Evolutionary conservation across 192 early-diverging fungal species (phyloP).

Genomic region (Podila epicladia): DNA sequence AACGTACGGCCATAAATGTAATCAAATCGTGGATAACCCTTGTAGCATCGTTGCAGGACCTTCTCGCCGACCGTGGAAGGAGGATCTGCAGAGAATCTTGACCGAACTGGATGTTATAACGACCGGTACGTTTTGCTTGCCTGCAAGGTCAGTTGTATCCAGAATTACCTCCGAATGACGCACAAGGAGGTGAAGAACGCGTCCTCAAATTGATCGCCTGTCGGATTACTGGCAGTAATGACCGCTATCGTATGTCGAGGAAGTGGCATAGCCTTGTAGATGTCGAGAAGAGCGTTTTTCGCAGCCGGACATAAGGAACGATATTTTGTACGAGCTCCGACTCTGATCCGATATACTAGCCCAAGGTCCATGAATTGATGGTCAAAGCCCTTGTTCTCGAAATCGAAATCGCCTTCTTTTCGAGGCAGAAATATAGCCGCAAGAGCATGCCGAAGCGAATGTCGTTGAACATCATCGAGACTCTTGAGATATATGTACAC

Average conservation of each 20-base stretch:
- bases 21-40: no score
- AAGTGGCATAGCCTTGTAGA: constrained; percentile 16
- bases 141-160: no score
- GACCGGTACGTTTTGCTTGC: no score
- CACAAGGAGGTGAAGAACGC: no score
- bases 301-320: constrained; percentile 16
- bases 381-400: constrained; percentile 26
- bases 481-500: background rate
- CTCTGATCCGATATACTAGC: constrained; percentile 24
- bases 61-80: no score
- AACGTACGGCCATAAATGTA: no score
- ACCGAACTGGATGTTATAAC: no score
- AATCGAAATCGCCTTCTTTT: constrained; percentile 8
- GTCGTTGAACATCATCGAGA: constrained; percentile 7
- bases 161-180: no score
- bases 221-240: background rate
- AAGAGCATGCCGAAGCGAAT: constrained; percentile 19
- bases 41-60: no score
- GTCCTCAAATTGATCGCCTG: no score
- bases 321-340: constrained; percentile 4
- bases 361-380: constrained; percentile 28
- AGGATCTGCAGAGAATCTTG: no score
- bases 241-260: constrained; percentile 4
- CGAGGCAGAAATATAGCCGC: constrained; percentile 27
- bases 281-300: constrained; percentile 11